Evolutionary conservation across 2,329 filamentous ascomycete genomes (phyloP), one percentile per base, ranked within the genome.

Genomic region (Penicillium sp.): DNA sequence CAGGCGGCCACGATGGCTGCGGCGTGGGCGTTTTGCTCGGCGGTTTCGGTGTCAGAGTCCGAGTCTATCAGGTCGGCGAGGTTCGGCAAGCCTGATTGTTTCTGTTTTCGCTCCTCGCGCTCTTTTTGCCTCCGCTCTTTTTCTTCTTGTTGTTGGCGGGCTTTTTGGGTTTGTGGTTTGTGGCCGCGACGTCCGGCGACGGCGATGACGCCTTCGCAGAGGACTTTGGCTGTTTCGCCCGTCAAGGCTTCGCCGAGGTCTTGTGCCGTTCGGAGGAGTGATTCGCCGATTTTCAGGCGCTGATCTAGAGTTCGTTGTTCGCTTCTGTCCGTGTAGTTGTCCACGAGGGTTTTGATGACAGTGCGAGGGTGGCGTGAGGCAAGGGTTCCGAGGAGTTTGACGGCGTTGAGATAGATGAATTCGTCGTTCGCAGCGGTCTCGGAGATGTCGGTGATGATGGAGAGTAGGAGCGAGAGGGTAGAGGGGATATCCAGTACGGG

Each of bases 401-500:
- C 77, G 25, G 76, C 77, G 47, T 78, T 78, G 5, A 79, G 67
- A 53, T 80, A 79, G 50, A 79, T 72, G 57, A 77, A 80, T 62
- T 79, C 77, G 48, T 80, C 78, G 17, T 72, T 75, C 15, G 68
- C 64, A 1, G 67, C 59, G 7, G 70, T 61, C 52, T 72, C 72
- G 0, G 73, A 73, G 11, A 69, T 63, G 49, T 73, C 75, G 3
- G 70, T 74, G 35, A 79, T 69, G 8, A 79, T 67, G 2, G 77
- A 78, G 20, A 79, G 59, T 2, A 80, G 71, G 1, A 79, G 69
- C 0, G 75, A 69, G 11, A 78, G 63, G 1, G 78, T 79, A 7
- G 77, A 75, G 2, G 76, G 75, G 31, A 80, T 77, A 53, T 79
- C 77, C 37, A 80, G 72, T 5, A 80, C 70, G 0, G 77, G 77